Evolutionary conservation across 1,284 basidiomycete species (phyloP).

Genomic region (Cutaneotrichosporon sp.): DNA sequence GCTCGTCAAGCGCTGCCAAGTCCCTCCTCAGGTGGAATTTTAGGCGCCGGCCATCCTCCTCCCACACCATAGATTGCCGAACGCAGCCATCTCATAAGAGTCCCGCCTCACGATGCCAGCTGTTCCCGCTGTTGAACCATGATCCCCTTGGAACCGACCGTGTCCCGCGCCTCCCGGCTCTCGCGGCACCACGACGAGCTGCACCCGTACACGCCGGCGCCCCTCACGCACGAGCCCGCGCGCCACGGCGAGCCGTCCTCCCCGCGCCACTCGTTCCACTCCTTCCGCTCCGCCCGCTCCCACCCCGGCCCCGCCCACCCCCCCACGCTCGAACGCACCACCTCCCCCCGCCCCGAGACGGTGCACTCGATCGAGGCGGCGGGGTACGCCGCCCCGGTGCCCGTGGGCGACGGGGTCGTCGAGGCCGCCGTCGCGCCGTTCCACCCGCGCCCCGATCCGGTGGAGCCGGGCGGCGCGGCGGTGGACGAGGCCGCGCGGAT

Average conservation of each 20-base stretch:
- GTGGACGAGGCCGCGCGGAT: slow-evolving; percentile 1
- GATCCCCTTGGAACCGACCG: neutral
- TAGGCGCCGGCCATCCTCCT: no score
- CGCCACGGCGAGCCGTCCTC: no score
- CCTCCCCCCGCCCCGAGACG: neutral
- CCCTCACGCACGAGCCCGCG: no score
- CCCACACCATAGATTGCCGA: no score
- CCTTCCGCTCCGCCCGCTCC: no score
- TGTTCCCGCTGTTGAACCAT: neutral
- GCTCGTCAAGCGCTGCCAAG: no score
- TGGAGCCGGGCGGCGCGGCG: neutral
- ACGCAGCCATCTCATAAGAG: no score
- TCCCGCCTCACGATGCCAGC: no score
- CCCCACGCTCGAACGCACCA: slow-evolving; percentile 3
- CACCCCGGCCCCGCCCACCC: no score
- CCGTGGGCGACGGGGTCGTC: neutral
- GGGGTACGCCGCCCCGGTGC: neutral
- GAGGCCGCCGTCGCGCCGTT: slow-evolving; percentile 4
- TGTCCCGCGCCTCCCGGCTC: neutral
- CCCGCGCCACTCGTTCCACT: neutral
- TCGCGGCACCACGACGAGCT: neutral
- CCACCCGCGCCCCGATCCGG: slow-evolving; percentile 1
- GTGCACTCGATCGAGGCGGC: neutral
- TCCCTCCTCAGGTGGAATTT: no score
- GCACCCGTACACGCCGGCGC: neutral